Percentiles rank a stretch among this genome's conserved stretches.
These are phyloP conservation scores for Hypoxylon sp. DNA, from an alignment of 2,329 filamentous ascomycete genomes.

Conservation along the genomic window DNA sequence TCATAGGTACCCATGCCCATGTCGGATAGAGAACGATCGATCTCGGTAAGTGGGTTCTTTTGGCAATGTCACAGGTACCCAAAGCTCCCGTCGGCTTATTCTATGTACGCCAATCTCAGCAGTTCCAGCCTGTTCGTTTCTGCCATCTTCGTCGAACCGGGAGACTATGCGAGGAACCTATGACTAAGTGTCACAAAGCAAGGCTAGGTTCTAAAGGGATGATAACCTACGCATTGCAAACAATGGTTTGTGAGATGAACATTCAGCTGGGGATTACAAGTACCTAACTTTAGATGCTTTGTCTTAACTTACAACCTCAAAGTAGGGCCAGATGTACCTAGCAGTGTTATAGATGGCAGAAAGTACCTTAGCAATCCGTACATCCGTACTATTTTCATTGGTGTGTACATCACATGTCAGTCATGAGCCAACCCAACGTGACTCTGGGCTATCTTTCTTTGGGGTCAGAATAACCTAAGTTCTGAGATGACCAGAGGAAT, in stretches of 20 bases:
- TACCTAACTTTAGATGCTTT: conserved; percentile 9
- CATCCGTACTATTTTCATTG: neutral
- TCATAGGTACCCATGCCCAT: too few relatives aligned
- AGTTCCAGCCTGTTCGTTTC: conserved; percentile 6
- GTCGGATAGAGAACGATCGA: too few relatives aligned
- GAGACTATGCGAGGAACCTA: conserved; percentile 27
- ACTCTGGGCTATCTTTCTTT: neutral
- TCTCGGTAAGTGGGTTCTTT: conserved; percentile 7
- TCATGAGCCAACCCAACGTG: neutral
- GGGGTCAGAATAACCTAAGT: neutral
- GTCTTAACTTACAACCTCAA: conserved; percentile 15
- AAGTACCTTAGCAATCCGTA: neutral
- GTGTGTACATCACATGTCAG: neutral
- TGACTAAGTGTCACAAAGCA: conserved; percentile 17
- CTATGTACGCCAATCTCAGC: conserved; percentile 8
- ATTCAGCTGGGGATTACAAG: conserved; percentile 2
- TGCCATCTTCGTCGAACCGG: conserved; percentile 5
- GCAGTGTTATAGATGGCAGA: conserved; percentile 5
- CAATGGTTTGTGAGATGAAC: conserved; percentile 15
- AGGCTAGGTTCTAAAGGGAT: neutral
- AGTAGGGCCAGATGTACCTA: conserved; percentile 11
- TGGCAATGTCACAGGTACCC: neutral
- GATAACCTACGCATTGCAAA: conserved; percentile 12
- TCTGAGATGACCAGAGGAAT: neutral
- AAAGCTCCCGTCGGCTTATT: conserved; percentile 4